Evolutionary conservation across 768 basidiomycete genomes (phyloP), one percentile per base, ranked within the genome.

Genomic region (Rubroboletus satanas): DNA sequence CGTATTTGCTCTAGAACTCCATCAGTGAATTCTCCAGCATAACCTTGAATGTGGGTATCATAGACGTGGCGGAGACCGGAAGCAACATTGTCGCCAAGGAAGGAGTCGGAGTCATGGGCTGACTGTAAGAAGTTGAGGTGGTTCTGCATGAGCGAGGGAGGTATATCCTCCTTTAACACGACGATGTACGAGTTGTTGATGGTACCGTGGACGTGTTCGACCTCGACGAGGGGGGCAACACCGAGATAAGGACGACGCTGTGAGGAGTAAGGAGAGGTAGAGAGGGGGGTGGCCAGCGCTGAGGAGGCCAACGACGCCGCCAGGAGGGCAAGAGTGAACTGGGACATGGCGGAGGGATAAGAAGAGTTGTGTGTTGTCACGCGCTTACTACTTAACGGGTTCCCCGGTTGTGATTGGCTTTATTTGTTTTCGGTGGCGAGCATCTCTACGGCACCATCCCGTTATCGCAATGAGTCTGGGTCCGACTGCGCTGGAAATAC

Each of bases 151-250:
- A 85, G 73, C 17, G 76, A 70, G 9, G 77, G 64, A 5, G 83
- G 76, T 12, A 87, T 59, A 53, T 82, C 84, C 55, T 84, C 79
- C 79, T 91, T 93, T 59, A 98, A 78, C 68, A 93, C 80, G 70
- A 98, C 83, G 59, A 98, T 93, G 76, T 98, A 98, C n/a, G 91
- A 90, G 78, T 95, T 88, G 75, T 88, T 85, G 69, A 95, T 75
- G 53, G 82, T 76, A 49, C 85, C 84, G 72, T 89, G 84, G 50
- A 83, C 80, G 65, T 88, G 85, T 58, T 82, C 74, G 37, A 74
- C 74, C 36, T 75, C 79, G 51, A 79, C 59, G 48, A 90, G 72
- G 31, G 88, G 88, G 9, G 88, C 89, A 45, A 84, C 69, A 15
- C 75, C 61, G 38, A 87, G 66, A 42, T 80, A 74, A 23, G 79